phyloP scores from a whole-genome alignment of 164 flowering plant species.

The Stephania japonica region DNA sequence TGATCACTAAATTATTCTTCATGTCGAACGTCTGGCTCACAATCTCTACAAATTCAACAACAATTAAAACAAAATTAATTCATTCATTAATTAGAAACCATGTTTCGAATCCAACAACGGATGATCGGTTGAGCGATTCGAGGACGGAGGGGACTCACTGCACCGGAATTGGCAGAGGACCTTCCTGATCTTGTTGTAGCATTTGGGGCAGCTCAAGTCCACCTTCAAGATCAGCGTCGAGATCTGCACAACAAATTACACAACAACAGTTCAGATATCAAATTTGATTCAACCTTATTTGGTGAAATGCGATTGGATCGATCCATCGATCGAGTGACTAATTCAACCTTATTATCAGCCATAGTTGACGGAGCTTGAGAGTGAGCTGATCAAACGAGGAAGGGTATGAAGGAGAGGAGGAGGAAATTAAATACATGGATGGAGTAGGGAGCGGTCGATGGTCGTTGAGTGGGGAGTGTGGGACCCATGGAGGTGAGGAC shows the following conservation, averaged over 20 bases:
- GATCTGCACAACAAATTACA: constrained; percentile 4
- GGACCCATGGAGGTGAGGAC: background rate
- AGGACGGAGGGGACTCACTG: constrained; percentile 9
- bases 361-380: too few relatives aligned
- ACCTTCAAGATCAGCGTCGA: constrained; percentile 14
- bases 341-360: too few relatives aligned
- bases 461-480: too few relatives aligned
- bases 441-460: too few relatives aligned
- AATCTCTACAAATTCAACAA: constrained; percentile 30
- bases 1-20: constrained; percentile 39
- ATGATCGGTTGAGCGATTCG: background rate
- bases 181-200: constrained; percentile 17
- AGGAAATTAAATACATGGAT: too few relatives aligned
- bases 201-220: constrained; percentile 12
- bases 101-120: background rate
- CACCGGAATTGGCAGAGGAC: constrained; percentile 2
- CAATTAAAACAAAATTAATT: background rate
- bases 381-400: too few relatives aligned
- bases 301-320: too few relatives aligned
- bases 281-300: too few relatives aligned
- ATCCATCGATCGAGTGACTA: too few relatives aligned
- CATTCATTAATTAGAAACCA: background rate
- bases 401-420: too few relatives aligned
- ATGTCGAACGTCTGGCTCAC: constrained; percentile 49
- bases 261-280: background rate